Conservation (phyloP, 768 basidiomycete species). For the Leccinum fibrillosum region DNA sequence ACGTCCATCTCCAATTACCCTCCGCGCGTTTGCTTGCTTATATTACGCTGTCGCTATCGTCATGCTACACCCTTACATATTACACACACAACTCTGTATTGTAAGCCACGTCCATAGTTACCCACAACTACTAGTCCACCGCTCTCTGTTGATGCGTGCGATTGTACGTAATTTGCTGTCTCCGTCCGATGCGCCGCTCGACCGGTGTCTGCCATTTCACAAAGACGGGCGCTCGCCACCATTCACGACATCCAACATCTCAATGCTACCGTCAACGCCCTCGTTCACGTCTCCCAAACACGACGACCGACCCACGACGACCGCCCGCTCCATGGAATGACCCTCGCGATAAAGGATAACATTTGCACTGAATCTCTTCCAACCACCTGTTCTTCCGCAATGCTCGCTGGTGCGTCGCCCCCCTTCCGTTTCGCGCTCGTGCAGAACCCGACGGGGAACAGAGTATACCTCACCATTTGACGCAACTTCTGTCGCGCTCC, state of each 20-base stretch:
- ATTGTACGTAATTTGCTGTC: not conserved
- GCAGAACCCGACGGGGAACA: constrained; percentile 28
- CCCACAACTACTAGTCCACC: constrained; percentile 21
- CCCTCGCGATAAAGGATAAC: constrained; percentile 82
- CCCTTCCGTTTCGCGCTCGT: not conserved
- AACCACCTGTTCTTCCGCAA: constrained; percentile 75
- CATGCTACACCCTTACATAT: not conserved
- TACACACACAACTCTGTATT: constrained; percentile 16
- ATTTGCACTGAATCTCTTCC: constrained; percentile 66
- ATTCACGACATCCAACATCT: constrained; percentile 1
- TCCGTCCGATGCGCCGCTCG: not conserved
- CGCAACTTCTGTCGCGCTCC: constrained; percentile 73
- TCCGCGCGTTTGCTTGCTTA: constrained; percentile 11
- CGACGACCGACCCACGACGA: not conserved
- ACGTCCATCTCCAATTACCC: not conserved
- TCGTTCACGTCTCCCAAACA: constrained; percentile 35
- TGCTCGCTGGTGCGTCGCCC: constrained; percentile 55
- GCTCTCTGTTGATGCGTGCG: constrained; percentile 12
- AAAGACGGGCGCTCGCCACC: not conserved
- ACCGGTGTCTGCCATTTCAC: not conserved
- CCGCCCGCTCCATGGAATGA: constrained; percentile 38
- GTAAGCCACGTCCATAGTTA: constrained; percentile 20
- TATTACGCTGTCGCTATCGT: constrained; percentile 16
- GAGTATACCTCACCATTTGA: constrained; percentile 80
- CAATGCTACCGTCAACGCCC: constrained; percentile 52